phyloP scores from a whole-genome alignment of 441 rosid genomes.

The Pelargonium fulgidum region DNA sequence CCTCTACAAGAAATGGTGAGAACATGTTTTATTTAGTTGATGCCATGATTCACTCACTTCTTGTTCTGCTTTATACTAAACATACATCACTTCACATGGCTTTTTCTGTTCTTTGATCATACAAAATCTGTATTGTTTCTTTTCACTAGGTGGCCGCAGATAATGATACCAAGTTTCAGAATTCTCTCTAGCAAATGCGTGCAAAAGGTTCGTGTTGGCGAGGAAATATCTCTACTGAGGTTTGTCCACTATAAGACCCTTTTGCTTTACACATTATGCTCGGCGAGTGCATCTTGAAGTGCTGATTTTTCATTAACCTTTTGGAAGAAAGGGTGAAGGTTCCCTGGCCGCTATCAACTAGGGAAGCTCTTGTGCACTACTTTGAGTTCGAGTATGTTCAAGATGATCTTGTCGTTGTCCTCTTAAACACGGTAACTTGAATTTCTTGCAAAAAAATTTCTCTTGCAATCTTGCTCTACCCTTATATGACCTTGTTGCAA shows the following conservation, averaged over 20 bases:
- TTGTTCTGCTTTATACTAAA: background rate
- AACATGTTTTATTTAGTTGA: conserved; percentile 12
- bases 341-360: conserved; percentile 73
- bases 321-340: conserved; percentile 94
- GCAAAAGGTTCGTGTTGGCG: conserved; percentile 54
- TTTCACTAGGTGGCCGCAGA: conserved; percentile 81
- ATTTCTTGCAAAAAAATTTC: conserved; percentile 4
- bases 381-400: conserved; percentile 62
- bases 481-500: background rate
- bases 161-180: conserved; percentile 58
- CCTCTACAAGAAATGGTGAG: conserved; percentile 77
- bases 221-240: conserved; percentile 70
- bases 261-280: conserved; percentile 11
- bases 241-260: conserved; percentile 24
- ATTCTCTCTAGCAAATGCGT: conserved; percentile 43
- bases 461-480: conserved; percentile 14
- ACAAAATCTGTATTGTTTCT: background rate
- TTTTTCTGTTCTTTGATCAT: background rate
- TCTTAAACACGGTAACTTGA: conserved; percentile 62
- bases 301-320: conserved; percentile 37
- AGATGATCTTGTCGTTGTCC: conserved; percentile 60
- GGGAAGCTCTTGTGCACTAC: conserved; percentile 73
- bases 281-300: conserved; percentile 8
- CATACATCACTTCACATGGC: background rate
- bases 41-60: background rate